Conservation (phyloP, 2,329 filamentous ascomycete species). For the Penicillium sp. region DNA sequence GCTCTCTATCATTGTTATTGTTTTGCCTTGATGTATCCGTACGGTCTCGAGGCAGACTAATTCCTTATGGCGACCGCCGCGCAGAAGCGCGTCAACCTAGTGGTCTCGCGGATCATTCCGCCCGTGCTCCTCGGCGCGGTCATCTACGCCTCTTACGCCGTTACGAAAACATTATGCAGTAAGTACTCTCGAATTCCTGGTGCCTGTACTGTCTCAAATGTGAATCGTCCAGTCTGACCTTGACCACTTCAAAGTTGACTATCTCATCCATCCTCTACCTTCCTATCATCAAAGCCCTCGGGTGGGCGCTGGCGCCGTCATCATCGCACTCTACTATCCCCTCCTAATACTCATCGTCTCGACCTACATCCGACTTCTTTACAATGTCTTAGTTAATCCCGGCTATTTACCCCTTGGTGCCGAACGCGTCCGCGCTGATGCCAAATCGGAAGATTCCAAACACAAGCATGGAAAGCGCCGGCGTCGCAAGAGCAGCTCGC, state of each 20-base stretch:
- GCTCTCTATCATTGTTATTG: conserved; percentile 4
- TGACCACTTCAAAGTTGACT: conserved; percentile 59
- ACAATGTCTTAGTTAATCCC: conserved; percentile 68
- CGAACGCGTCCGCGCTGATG: conserved; percentile 35
- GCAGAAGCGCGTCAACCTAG: conserved; percentile 55
- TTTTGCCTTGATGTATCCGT: conserved; percentile 19
- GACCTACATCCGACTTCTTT: conserved; percentile 71
- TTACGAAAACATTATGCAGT: conserved; percentile 70
- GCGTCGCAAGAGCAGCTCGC: conserved; percentile 28
- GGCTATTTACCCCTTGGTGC: conserved; percentile 71
- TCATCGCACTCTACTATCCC: conserved; percentile 73
- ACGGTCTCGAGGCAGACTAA: conserved; percentile 13
- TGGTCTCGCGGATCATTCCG: conserved; percentile 69
- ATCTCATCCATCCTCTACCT: conserved; percentile 61
- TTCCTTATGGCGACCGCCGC: conserved; percentile 37
- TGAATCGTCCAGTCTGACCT: conserved; percentile 1
- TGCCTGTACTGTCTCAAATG: neutral
- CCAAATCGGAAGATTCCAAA: conserved; percentile 22
- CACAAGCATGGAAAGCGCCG: conserved; percentile 20
- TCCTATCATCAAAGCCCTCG: conserved; percentile 45
- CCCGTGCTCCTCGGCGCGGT: conserved; percentile 66
- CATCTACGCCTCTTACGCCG: conserved; percentile 70
- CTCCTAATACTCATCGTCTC: conserved; percentile 67
- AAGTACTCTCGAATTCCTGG: conserved; percentile 36
- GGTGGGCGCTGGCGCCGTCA: conserved; percentile 63